A percentile compares a stretch with the other conserved stretches of the same genome.
phyloP scores from a whole-genome alignment of 129 eudicot species.

The Cynara cardunculus region DNA sequence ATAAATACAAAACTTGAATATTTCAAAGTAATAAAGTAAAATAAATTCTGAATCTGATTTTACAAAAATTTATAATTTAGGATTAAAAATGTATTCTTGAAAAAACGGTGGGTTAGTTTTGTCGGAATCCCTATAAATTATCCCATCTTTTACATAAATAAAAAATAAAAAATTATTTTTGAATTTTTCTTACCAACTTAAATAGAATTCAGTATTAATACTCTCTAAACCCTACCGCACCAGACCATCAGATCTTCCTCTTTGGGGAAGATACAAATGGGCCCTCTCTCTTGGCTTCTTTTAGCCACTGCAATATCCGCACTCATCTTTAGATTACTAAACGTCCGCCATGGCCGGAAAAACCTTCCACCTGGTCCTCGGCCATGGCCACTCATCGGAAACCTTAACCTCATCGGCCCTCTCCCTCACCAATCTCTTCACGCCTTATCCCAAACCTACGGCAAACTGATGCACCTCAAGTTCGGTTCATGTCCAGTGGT shows the following conservation, averaged over 20 bases:
- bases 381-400: slow-evolving; percentile 61
- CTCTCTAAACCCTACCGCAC: too few relatives aligned
- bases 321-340: slow-evolving; percentile 15
- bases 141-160: too few relatives aligned
- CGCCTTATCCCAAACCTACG: slow-evolving; percentile 41
- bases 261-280: too few relatives aligned
- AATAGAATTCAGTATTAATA: background rate
- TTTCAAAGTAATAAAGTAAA: too few relatives aligned
- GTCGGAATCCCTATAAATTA: too few relatives aligned
- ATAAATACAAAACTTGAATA: too few relatives aligned
- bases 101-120: too few relatives aligned
- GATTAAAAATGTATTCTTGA: too few relatives aligned
- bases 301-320: slow-evolving; percentile 20
- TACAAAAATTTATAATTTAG: too few relatives aligned
- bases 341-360: background rate
- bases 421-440: slow-evolving; percentile 51
- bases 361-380: slow-evolving; percentile 46
- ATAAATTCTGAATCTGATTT: too few relatives aligned
- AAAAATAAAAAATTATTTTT: too few relatives aligned
- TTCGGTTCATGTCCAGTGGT: slow-evolving; percentile 38
- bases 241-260: too few relatives aligned
- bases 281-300: slow-evolving; percentile 16
- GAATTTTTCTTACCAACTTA: background rate
- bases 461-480: slow-evolving; percentile 41
- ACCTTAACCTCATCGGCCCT: slow-evolving; percentile 44